Percentiles rank a stretch among this genome's conserved stretches.
These are phyloP conservation scores for Epithemia pelagica DNA, from an alignment of 108 stramenopile genomes.

Conservation along the genomic window DNA sequence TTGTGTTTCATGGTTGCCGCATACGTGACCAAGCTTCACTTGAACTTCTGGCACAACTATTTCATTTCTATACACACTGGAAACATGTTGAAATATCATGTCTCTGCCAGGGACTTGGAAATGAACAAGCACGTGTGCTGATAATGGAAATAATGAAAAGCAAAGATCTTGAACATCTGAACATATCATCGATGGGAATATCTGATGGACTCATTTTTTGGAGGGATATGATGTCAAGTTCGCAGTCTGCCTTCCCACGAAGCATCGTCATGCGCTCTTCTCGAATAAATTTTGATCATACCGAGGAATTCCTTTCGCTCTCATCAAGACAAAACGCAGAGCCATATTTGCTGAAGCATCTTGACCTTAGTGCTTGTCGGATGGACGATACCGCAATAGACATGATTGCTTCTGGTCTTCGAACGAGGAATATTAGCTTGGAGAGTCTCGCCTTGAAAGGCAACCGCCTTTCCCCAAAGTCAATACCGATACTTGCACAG, in stretches of 20 bases:
- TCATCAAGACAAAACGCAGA: not conserved
- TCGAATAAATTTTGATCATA: not conserved
- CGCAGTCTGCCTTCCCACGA: slow-evolving; percentile 1
- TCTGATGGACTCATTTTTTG: not conserved
- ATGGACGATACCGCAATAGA: not conserved
- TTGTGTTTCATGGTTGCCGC: not conserved
- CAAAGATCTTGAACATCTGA: not conserved
- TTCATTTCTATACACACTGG: not conserved
- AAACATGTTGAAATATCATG: not conserved
- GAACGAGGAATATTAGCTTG: not conserved
- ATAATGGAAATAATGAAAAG: not conserved
- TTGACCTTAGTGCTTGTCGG: not conserved
- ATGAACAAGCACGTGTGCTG: not conserved
- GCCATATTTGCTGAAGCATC: not conserved
- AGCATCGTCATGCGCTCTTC: slow-evolving; percentile 1
- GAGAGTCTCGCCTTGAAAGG: not conserved
- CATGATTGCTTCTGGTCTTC: not conserved
- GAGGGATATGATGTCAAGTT: not conserved
- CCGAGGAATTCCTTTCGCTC: not conserved
- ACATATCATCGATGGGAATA: not conserved
- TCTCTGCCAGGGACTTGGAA: not conserved
- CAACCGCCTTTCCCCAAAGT: not conserved
- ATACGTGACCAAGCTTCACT: not conserved
- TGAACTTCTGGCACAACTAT: not conserved
- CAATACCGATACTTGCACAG: not conserved